Percentiles rank a stretch among this genome's conserved stretches.
phyloP scores from a whole-genome alignment of 2,329 filamentous ascomycete species.

The Aspergillus spinulosporus region DNA sequence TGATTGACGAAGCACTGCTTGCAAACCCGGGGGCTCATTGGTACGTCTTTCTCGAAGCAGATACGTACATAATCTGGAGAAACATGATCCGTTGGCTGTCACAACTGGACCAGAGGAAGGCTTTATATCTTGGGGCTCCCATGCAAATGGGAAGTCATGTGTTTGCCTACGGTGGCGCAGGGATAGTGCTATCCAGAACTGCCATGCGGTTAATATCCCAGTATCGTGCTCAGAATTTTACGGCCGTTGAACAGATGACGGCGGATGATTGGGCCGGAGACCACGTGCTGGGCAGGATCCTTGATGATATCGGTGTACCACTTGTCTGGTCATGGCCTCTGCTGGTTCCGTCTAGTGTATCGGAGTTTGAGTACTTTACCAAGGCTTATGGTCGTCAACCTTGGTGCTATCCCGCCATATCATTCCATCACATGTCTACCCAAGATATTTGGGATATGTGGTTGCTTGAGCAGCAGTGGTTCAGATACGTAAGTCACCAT shows the following conservation, averaged over 20 bases:
- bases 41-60: constrained; percentile 59
- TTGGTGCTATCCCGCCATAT: constrained; percentile 31
- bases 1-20: constrained; percentile 50
- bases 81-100: constrained; percentile 54
- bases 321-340: constrained; percentile 33
- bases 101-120: constrained; percentile 45
- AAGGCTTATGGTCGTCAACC: constrained; percentile 21
- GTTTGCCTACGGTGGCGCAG: constrained; percentile 53
- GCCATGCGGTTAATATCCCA: constrained; percentile 47
- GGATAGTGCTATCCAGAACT: constrained; percentile 50
- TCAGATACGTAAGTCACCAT: constrained; percentile 23
- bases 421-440: constrained; percentile 33
- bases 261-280: constrained; percentile 47
- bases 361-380: constrained; percentile 29
- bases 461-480: constrained; percentile 30
- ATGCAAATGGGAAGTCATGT: constrained; percentile 48
- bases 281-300: constrained; percentile 47
- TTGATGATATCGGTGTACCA: constrained; percentile 43
- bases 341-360: constrained; percentile 23
- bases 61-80: constrained; percentile 56
- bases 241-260: constrained; percentile 46
- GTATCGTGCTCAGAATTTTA: constrained; percentile 40
- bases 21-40: constrained; percentile 51
- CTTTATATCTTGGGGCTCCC: constrained; percentile 53
- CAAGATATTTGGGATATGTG: constrained; percentile 27